Percentiles rank a stretch among this genome's conserved stretches.
These are phyloP conservation scores for Oryza officinalis DNA, from an alignment of 176 grass and related monocot species.

Conservation along the genomic window DNA sequence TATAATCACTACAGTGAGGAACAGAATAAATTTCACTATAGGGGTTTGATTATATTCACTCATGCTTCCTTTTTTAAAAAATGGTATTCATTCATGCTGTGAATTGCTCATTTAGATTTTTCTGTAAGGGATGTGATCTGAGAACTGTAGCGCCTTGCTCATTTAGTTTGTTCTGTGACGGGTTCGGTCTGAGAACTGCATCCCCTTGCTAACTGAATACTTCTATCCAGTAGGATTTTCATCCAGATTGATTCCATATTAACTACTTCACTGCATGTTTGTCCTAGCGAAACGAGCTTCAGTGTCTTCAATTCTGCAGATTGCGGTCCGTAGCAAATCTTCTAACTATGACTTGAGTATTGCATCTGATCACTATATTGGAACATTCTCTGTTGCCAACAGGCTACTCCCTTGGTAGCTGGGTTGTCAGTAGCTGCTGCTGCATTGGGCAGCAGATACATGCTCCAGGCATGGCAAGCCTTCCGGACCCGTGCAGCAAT, in stretches of 20 bases:
- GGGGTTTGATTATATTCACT: not conserved
- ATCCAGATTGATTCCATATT: no score
- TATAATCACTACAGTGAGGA: not conserved
- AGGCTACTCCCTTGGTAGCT: slow-evolving; percentile 72
- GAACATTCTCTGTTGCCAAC: slow-evolving; percentile 29
- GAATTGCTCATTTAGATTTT: not conserved
- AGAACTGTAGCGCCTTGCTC: not conserved
- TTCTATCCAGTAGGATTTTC: no score
- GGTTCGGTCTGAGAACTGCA: not conserved
- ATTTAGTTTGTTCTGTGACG: not conserved
- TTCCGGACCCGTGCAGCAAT: slow-evolving; percentile 50
- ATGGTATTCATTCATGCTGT: no score
- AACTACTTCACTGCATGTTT: not conserved
- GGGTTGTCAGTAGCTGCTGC: slow-evolving; percentile 73
- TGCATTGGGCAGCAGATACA: slow-evolving; percentile 62
- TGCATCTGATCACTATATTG: not conserved
- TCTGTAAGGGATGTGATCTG: not conserved
- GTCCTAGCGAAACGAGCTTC: not conserved
- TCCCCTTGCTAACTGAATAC: no score
- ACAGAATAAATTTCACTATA: not conserved
- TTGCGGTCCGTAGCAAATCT: not conserved
- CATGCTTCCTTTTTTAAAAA: no score
- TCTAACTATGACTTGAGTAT: not conserved
- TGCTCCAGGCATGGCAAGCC: slow-evolving; percentile 74
- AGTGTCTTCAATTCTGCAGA: not conserved